Base-by-base conservation (phyloP, 192 early-diverging fungal genomes). In the Oehlia diaphana region DNA sequence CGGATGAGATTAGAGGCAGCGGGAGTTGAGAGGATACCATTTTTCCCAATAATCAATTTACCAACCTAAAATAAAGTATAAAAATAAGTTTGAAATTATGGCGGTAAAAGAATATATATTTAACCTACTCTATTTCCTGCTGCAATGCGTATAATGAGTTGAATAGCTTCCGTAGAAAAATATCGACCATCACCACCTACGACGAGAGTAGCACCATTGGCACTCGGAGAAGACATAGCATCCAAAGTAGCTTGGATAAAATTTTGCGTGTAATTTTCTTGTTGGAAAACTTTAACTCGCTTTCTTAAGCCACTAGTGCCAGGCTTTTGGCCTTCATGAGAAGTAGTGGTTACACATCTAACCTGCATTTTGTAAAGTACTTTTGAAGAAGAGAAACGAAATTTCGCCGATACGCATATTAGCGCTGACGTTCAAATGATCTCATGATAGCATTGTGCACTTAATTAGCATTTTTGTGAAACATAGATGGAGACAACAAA, bases 151-250 rank as follows among this genome's bases (percentile, higher is more conserved):
- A 96, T 91, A 86, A 99, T 99, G 81, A 90, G 92, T 81, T 97
- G 93, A 74, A 96, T 86, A 9, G 93, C 96, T 65, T 95, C 93
- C 67, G 92, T 86, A 50, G 90, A 87, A 74, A 91, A 98, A 90
- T 91, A 99, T 67, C 98, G 92, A 31, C 98, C 98, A 79, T 99
- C 98, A 14, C 98, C 98, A 72, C 98, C 98, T 23, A 99, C 93
- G 58, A 99, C 95, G 1, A 99, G 81, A 10, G 93, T 93, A 7
- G 95, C 90, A 61, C 92, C 92, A 44, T 91, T 86, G 10, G 94
- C 89, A 47, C 93, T 95, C n/a, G 70, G 58, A 63, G 85, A 79
- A 9, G 95, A 94, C 84, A 97, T 96, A 47, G 93, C 88, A 19
- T 90, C 87, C 44, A 99, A 89, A 64, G 92, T 97, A 62, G 94